phyloP scores from a whole-genome alignment of 2,329 filamentous ascomycete genomes.

The Botryosphaeria dothidea region DNA sequence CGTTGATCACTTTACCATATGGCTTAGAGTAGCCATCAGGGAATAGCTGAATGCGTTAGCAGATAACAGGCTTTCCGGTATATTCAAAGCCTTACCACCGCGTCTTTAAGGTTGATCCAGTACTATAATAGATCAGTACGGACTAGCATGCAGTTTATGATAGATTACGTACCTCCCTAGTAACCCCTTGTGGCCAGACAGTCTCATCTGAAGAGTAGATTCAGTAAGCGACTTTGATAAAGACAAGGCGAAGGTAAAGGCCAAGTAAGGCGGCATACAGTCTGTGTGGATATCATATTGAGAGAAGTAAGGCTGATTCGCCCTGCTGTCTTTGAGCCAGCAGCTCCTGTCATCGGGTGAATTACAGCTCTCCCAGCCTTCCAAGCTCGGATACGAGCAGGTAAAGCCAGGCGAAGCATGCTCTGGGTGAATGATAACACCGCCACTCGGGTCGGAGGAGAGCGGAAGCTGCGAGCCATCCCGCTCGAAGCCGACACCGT shows the following conservation, averaged over 20 bases:
- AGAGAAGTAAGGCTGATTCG: constrained; percentile 7
- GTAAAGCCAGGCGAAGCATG: constrained; percentile 22
- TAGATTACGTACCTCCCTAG: constrained; percentile 16
- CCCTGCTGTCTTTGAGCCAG: constrained; percentile 27
- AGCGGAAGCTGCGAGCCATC: constrained; percentile 12
- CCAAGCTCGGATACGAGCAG: constrained; percentile 25
- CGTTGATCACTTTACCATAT: constrained; percentile 28
- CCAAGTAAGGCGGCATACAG: too few species aligned
- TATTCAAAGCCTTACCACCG: background rate
- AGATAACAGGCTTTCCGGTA: too few species aligned
- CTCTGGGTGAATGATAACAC: background rate
- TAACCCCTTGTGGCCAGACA: constrained; percentile 15
- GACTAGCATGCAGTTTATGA: too few species aligned
- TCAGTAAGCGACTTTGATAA: background rate
- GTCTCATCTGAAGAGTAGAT: constrained; percentile 14
- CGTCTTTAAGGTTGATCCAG: constrained; percentile 19
- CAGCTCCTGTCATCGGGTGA: constrained; percentile 25
- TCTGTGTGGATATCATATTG: constrained; percentile 28
- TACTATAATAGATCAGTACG: constrained; percentile 10
- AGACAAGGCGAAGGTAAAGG: too few species aligned
- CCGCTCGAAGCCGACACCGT: background rate
- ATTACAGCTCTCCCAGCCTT: constrained; percentile 28
- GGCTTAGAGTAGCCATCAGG: constrained; percentile 29
- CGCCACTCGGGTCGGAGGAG: background rate
- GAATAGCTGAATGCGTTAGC: constrained; percentile 10